Percentiles rank a stretch among this genome's conserved stretches.
Conservation (phyloP, 148 eudicot species). For the Polygonum aviculare region DNA sequence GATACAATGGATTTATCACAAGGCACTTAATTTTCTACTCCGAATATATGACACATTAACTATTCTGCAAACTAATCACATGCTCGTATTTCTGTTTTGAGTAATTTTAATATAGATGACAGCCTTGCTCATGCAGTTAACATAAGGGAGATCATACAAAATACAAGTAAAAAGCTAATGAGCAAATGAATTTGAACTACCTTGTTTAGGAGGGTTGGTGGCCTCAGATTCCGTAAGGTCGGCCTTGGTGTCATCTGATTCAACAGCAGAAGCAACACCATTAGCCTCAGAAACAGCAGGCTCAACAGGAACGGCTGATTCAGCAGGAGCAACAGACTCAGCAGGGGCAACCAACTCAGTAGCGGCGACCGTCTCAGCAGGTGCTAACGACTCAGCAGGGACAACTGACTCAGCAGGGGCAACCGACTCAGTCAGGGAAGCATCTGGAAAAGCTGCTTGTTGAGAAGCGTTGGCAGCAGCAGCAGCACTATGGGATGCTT, state of each 20-base stretch:
- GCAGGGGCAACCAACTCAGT: not conserved
- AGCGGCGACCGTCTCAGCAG: not conserved
- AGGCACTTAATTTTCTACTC: not conserved
- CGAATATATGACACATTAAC: not conserved
- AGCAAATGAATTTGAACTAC: slow-evolving; percentile 15
- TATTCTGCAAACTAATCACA: not conserved
- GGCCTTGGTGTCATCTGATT: slow-evolving; percentile 12
- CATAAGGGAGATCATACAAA: not conserved
- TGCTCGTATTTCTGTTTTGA: not conserved
- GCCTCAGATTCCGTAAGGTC: slow-evolving; percentile 31
- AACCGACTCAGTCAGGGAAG: slow-evolving; percentile 17
- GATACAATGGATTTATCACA: not conserved
- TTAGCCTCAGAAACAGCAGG: slow-evolving; percentile 20
- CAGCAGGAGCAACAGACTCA: not conserved
- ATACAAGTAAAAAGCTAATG: not conserved
- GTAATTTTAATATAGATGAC: not conserved
- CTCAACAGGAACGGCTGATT: not conserved
- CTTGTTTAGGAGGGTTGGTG: slow-evolving; percentile 42
- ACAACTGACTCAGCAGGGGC: slow-evolving; percentile 11
- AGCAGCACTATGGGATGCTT: slow-evolving; percentile 28
- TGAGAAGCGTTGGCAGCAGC: slow-evolving; percentile 21
- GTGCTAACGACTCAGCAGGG: slow-evolving; percentile 13
- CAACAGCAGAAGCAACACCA: slow-evolving; percentile 25
- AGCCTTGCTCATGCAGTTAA: not conserved
- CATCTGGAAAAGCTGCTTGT: slow-evolving; percentile 24